Evolutionary conservation across 331 rosid genomes (phyloP).

Genomic region (Ulmus americana): DNA sequence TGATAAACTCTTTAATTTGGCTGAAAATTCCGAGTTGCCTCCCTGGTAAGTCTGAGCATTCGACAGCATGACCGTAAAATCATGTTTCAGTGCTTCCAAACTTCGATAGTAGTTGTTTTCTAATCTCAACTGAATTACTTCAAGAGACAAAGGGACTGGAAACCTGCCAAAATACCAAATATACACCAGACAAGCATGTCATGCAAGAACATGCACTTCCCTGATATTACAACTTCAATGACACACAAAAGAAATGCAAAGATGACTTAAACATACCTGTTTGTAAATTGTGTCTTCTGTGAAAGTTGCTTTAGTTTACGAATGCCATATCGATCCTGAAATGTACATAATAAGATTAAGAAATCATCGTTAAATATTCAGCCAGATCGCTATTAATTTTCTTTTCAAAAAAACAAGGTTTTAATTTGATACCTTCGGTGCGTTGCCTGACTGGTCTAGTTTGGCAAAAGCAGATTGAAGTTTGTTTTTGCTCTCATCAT

Average conservation of each 20-base stretch:
- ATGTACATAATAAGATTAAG: slow-evolving; percentile 23
- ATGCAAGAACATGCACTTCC: background rate
- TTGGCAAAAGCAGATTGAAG: slow-evolving; percentile 48
- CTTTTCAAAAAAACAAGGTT: background rate
- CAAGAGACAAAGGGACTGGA: slow-evolving; percentile 79
- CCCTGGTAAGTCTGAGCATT: slow-evolving; percentile 55
- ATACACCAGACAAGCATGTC: background rate
- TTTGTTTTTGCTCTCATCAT: slow-evolving; percentile 47
- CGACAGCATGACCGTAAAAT: slow-evolving; percentile 49
- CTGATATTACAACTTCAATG: background rate
- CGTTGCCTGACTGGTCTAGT: slow-evolving; percentile 46
- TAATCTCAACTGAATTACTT: slow-evolving; percentile 62
- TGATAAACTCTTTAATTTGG: slow-evolving; percentile 54
- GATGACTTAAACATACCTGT: slow-evolving; percentile 49
- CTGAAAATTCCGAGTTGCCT: slow-evolving; percentile 47
- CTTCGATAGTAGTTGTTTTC: slow-evolving; percentile 82
- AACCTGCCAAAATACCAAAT: slow-evolving; percentile 49
- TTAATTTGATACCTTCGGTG: slow-evolving; percentile 49
- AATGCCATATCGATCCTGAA: slow-evolving; percentile 76
- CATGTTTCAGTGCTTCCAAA: slow-evolving; percentile 80
- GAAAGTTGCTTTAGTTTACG: slow-evolving; percentile 58
- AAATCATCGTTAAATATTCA: background rate
- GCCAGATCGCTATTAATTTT: background rate
- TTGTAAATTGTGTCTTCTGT: slow-evolving; percentile 46
- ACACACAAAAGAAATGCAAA: background rate